Conservation (phyloP, 768 basidiomycete genomes). For the Fomitopsis serialis region DNA sequence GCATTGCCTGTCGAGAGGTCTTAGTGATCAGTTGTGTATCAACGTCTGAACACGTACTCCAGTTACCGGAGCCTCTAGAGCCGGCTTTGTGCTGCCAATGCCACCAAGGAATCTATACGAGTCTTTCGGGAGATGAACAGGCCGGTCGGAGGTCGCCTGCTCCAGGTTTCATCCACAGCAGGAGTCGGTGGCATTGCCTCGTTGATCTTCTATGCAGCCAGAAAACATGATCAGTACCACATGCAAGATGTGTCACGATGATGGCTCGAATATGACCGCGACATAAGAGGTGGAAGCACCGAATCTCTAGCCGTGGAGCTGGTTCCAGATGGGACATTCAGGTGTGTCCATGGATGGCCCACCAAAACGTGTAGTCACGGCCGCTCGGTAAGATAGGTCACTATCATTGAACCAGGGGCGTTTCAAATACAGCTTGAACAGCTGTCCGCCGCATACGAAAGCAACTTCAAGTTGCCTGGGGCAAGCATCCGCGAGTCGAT, state of each 20-base stretch:
- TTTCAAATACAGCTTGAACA: background rate
- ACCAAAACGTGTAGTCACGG: too few relatives aligned
- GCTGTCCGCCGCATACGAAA: background rate
- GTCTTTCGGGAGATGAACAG: slow-evolving; percentile 24
- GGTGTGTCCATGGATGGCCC: slow-evolving; percentile 23
- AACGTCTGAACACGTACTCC: too few relatives aligned
- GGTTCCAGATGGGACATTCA: slow-evolving; percentile 43
- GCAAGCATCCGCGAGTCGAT: background rate
- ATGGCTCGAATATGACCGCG: background rate
- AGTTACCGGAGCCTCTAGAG: too few relatives aligned
- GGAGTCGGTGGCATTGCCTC: background rate
- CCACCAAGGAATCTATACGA: slow-evolving; percentile 26
- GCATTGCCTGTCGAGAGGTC: too few relatives aligned
- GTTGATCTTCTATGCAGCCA: slow-evolving; percentile 4
- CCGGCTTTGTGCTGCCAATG: slow-evolving; percentile 19
- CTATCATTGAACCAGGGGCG: background rate
- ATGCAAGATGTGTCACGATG: background rate
- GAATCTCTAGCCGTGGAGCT: slow-evolving; percentile 34
- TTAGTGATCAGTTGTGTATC: too few relatives aligned
- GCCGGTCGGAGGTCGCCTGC: slow-evolving; percentile 6
- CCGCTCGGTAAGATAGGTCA: background rate
- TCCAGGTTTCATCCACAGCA: slow-evolving; percentile 6
- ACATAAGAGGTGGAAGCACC: slow-evolving; percentile 30
- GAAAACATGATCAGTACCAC: slow-evolving; percentile 4
- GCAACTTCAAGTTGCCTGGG: background rate